Percentiles rank a stretch among this genome's conserved stretches.
Evolutionary conservation across 2,329 filamentous ascomycete genomes (phyloP).

Genomic region (Penicillium oxalicum): DNA sequence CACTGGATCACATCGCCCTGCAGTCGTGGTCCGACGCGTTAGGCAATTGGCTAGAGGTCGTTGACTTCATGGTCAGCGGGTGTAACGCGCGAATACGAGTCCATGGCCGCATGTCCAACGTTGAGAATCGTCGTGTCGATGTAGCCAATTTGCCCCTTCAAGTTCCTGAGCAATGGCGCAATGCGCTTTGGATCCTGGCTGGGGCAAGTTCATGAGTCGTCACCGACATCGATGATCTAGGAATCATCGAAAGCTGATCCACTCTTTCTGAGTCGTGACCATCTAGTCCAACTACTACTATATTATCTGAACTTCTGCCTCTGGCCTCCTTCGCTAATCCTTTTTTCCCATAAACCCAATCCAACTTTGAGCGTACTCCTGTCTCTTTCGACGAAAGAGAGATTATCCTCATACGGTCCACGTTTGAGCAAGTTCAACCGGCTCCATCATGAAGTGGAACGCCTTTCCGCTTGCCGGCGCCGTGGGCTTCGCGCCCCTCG

Average conservation of each 20-base stretch:
- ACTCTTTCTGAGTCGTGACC: background rate
- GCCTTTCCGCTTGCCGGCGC: slow-evolving; percentile 9
- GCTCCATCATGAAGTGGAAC: slow-evolving; percentile 13
- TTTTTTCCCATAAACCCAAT: background rate
- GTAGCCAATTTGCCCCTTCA: background rate
- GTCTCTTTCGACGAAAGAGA: background rate
- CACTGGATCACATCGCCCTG: background rate
- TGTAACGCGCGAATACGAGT: background rate
- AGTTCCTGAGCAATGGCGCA: background rate
- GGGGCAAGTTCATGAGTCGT: background rate
- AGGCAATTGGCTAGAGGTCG: background rate
- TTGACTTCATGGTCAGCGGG: slow-evolving; percentile 3
- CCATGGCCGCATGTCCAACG: background rate
- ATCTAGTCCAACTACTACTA: background rate
- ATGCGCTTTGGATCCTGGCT: background rate
- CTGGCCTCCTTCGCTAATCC: background rate
- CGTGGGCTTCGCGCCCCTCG: slow-evolving; percentile 12
- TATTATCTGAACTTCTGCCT: background rate
- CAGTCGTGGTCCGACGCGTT: background rate
- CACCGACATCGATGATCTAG: background rate
- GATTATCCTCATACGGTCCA: background rate
- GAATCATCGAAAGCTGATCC: background rate
- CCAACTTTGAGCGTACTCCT: background rate
- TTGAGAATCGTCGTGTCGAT: background rate
- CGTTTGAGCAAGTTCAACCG: background rate